These are phyloP conservation scores for Rhazya stricta DNA, from an alignment of 257 asterid genomes.

Conservation along the genomic window DNA sequence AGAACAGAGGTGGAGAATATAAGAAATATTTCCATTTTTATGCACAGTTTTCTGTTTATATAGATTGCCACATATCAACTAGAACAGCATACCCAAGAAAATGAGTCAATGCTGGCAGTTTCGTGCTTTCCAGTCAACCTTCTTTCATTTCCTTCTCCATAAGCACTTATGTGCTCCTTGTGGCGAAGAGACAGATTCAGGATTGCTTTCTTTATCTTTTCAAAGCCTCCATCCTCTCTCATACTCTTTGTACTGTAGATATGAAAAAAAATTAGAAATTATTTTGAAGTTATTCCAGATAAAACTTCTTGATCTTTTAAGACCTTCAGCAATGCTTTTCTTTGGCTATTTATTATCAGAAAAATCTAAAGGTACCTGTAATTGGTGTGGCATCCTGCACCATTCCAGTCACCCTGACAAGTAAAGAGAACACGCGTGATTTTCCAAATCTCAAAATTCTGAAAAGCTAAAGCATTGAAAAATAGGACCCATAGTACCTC, in stretches of 20 bases:
- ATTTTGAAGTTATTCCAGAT: background rate
- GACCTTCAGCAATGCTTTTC: background rate
- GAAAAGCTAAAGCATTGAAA: background rate
- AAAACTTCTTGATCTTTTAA: background rate
- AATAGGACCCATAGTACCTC: conserved; percentile 40
- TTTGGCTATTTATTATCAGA: background rate
- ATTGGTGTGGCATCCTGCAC: conserved; percentile 95
- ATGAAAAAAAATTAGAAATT: background rate
- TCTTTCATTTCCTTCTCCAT: conserved; percentile 98
- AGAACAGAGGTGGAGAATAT: background rate
- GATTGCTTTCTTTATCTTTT: conserved; percentile 92
- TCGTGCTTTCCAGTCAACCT: conserved; percentile 96
- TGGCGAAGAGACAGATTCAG: conserved; percentile 90
- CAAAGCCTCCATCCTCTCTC: conserved; percentile 98
- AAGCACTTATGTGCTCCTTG: conserved; percentile 88
- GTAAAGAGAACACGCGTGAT: conserved; percentile 13
- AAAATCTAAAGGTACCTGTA: conserved; percentile 51
- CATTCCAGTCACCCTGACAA: conserved; percentile 94
- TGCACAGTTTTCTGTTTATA: background rate
- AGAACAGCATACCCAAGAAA: conserved; percentile 74
- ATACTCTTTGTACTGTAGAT: conserved; percentile 70
- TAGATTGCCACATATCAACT: background rate
- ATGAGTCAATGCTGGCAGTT: conserved; percentile 76
- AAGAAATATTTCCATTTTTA: background rate
- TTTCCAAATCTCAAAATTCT: conserved; percentile 6